Conservation (phyloP, 257 asterid species). For the Scutellaria barbata region DNA sequence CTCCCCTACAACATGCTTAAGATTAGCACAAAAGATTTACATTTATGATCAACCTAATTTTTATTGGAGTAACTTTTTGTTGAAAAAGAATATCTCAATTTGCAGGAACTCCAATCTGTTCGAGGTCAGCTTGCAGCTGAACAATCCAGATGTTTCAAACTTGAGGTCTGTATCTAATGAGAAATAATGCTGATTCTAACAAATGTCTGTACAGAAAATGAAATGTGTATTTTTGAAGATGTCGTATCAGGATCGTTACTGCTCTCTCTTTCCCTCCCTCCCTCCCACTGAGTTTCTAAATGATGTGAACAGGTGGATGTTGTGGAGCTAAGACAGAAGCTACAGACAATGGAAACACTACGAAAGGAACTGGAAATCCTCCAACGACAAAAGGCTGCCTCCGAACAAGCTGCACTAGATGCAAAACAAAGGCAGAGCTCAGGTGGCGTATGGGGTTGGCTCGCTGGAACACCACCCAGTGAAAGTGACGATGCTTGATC, state of each 20-base stretch:
- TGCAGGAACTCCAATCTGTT: conserved; percentile 93
- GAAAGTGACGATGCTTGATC: conserved; percentile 54
- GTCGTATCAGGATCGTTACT: not conserved
- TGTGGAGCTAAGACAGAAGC: conserved; percentile 94
- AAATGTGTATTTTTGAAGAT: not conserved
- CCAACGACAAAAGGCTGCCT: conserved; percentile 90
- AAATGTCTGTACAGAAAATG: not conserved
- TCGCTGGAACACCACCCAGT: conserved; percentile 76
- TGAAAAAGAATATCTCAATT: conserved; percentile 22
- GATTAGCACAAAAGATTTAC: conserved; percentile 17
- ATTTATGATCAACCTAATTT: not conserved
- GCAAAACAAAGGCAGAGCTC: conserved; percentile 77
- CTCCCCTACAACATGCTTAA: not conserved
- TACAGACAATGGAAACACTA: conserved; percentile 76
- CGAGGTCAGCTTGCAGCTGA: conserved; percentile 95
- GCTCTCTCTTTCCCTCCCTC: too few relatives aligned
- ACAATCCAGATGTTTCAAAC: conserved; percentile 98
- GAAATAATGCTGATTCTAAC: conserved; percentile 30
- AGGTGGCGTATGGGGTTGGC: conserved; percentile 98
- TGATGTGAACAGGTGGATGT: conserved; percentile 76
- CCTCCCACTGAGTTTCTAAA: not conserved
- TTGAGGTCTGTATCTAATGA: conserved; percentile 65
- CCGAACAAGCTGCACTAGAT: conserved; percentile 83
- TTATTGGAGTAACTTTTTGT: conserved; percentile 3
- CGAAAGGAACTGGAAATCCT: conserved; percentile 93